phyloP scores from a whole-genome alignment of 768 basidiomycete genomes.

The Boletus rubropictus region DNA sequence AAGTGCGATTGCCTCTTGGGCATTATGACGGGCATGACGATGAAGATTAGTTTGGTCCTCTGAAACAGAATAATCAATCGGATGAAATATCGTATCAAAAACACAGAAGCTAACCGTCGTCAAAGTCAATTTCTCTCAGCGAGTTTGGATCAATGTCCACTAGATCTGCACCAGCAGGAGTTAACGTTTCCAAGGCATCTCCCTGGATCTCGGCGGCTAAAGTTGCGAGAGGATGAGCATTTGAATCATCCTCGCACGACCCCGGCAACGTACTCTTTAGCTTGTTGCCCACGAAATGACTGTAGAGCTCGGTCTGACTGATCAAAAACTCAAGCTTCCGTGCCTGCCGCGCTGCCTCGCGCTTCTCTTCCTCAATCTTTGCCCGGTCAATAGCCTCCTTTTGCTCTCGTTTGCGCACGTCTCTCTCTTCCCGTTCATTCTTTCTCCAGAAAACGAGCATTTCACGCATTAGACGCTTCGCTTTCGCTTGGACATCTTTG shows the following conservation, averaged over 20 bases:
- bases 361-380: slow-evolving; percentile 85
- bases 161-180: slow-evolving; percentile 54
- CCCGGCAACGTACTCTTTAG: slow-evolving; percentile 61
- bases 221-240: slow-evolving; percentile 11
- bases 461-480: slow-evolving; percentile 87
- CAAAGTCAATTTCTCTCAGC: slow-evolving; percentile 80
- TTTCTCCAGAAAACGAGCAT: slow-evolving; percentile 98
- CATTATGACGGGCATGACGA: slow-evolving; percentile 80
- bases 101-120: slow-evolving; percentile 61
- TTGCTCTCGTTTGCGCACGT: slow-evolving; percentile 87
- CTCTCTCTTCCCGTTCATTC: slow-evolving; percentile 94
- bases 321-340: slow-evolving; percentile 98
- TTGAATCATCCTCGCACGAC: slow-evolving; percentile 12
- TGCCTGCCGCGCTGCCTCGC: slow-evolving; percentile 90
- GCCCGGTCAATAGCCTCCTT: slow-evolving; percentile 88
- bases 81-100: neutral
- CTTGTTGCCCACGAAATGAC: slow-evolving; percentile 98
- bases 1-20: slow-evolving; percentile 78
- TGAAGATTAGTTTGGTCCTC: slow-evolving; percentile 86
- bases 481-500: slow-evolving; percentile 81
- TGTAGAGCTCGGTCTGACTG: slow-evolving; percentile 97
- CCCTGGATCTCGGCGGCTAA: slow-evolving; percentile 77
- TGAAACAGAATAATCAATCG: slow-evolving; percentile 27
- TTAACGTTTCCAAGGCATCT: slow-evolving; percentile 37
- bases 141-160: slow-evolving; percentile 46